Percentiles rank a stretch among this genome's conserved stretches.
Evolutionary conservation across 495 filamentous ascomycete species (phyloP).

Genomic region (Tetracladium setigerum): DNA sequence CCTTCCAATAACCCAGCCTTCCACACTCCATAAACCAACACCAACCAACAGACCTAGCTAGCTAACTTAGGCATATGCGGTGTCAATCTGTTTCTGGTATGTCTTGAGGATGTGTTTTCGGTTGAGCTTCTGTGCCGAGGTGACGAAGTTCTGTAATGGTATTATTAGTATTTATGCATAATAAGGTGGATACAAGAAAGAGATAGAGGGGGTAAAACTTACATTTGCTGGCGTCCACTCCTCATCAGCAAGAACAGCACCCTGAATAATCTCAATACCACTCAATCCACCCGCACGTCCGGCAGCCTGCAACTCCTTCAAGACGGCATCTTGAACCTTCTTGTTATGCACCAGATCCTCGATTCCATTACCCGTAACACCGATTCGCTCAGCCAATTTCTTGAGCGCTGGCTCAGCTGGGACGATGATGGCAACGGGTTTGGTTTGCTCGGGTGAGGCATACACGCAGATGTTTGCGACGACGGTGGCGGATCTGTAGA

Average conservation of each 20-base stretch:
- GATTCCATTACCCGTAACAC: slow-evolving; percentile 59
- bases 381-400: slow-evolving; percentile 68
- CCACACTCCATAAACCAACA: too few relatives aligned
- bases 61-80: slow-evolving; percentile 37
- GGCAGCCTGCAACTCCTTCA: slow-evolving; percentile 70
- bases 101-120: slow-evolving; percentile 57
- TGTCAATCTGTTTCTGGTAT: slow-evolving; percentile 57
- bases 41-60: background rate
- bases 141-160: slow-evolving; percentile 50
- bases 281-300: slow-evolving; percentile 70
- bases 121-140: slow-evolving; percentile 73
- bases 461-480: slow-evolving; percentile 96
- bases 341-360: slow-evolving; percentile 79
- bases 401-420: slow-evolving; percentile 79
- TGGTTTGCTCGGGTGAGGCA: slow-evolving; percentile 69
- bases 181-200: background rate
- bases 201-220: slow-evolving; percentile 32
- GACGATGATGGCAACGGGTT: slow-evolving; percentile 91
- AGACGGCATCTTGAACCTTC: slow-evolving; percentile 69
- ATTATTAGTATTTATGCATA: slow-evolving; percentile 18
- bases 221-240: slow-evolving; percentile 98
- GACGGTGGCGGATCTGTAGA: slow-evolving; percentile 79
- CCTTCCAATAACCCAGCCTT: too few relatives aligned
- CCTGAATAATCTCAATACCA: slow-evolving; percentile 87
- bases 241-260: slow-evolving; percentile 87